Evolutionary conservation across 139 green algal species (phyloP).

Genomic region (Yamagishiella unicocca): DNA sequence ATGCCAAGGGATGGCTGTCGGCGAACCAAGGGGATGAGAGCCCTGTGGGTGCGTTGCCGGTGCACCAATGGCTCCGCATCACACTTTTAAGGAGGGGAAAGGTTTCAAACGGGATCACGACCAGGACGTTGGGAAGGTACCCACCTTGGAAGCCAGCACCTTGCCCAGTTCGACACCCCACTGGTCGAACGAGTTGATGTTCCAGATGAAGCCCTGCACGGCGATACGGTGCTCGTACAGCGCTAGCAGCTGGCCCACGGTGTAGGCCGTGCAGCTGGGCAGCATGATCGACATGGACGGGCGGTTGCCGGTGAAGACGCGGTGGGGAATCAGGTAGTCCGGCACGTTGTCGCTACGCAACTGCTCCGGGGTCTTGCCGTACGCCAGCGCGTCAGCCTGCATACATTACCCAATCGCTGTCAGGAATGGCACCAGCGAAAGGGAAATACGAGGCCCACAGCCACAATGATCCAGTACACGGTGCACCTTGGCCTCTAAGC

Average conservation of each 20-base stretch:
- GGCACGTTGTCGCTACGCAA: slow-evolving; percentile 90
- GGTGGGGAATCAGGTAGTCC: slow-evolving; percentile 95
- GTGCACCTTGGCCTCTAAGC: too few relatives aligned
- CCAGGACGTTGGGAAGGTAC: too few relatives aligned
- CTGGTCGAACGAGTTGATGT: slow-evolving; percentile 99
- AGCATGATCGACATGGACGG: slow-evolving; percentile 94
- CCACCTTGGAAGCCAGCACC: slow-evolving; percentile 80
- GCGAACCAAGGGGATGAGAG: too few relatives aligned
- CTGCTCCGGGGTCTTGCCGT: slow-evolving; percentile 92
- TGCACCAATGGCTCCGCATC: too few relatives aligned
- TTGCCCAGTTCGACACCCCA: slow-evolving; percentile 99
- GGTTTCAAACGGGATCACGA: too few relatives aligned
- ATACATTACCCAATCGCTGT: too few relatives aligned
- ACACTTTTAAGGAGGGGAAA: too few relatives aligned
- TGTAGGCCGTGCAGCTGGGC: slow-evolving; percentile 91
- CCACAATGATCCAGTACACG: too few relatives aligned
- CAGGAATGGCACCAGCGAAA: too few relatives aligned
- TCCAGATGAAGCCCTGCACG: slow-evolving; percentile 97
- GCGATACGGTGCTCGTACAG: slow-evolving; percentile 98
- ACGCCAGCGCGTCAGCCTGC: slow-evolving; percentile 92
- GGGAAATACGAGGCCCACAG: too few relatives aligned
- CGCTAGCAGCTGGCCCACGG: slow-evolving; percentile 94
- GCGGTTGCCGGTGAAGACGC: slow-evolving; percentile 94
- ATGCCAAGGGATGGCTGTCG: too few relatives aligned
- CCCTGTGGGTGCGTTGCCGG: too few relatives aligned